phyloP scores from a whole-genome alignment of 1,284 basidiomycete species.

The Meripilus lineatus region DNA sequence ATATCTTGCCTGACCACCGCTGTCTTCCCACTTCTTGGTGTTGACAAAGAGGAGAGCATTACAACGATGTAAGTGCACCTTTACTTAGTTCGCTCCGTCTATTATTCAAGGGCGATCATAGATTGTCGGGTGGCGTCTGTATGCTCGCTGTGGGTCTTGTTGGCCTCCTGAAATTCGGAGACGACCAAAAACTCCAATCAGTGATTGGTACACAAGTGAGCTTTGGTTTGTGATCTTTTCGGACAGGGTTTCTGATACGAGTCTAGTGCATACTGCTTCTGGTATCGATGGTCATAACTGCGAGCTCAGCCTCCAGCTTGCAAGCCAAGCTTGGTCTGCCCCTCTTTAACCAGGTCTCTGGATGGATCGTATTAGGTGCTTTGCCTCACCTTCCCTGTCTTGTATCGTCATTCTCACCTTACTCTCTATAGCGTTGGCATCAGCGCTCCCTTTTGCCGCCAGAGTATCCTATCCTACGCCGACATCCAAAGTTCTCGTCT shows the following conservation, averaged over 20 bases:
- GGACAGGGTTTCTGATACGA: conserved; percentile 1
- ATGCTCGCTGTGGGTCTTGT: conserved; percentile 21
- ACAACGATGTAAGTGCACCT: conserved; percentile 46
- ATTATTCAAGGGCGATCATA: conserved; percentile 9
- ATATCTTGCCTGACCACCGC: conserved; percentile 49
- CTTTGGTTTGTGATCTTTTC: neutral
- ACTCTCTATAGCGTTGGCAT: conserved; percentile 37
- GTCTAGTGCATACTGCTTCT: conserved; percentile 37
- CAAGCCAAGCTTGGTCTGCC: conserved; percentile 70
- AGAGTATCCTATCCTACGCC: conserved; percentile 31
- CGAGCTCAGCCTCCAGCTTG: conserved; percentile 54
- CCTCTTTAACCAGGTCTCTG: conserved; percentile 50
- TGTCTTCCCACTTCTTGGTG: conserved; percentile 68
- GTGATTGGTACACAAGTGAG: neutral
- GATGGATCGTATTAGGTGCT: conserved; percentile 69
- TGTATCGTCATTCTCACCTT: conserved; percentile 1
- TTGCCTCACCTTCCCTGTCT: conserved; percentile 18
- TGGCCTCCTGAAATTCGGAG: conserved; percentile 5
- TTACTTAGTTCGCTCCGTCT: neutral
- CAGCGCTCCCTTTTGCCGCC: conserved; percentile 45
- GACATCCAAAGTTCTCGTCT: conserved; percentile 46
- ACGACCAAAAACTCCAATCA: conserved; percentile 20
- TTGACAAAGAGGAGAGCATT: conserved; percentile 72
- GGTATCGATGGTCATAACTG: conserved; percentile 46
- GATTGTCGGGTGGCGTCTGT: conserved; percentile 23